Percentiles rank a stretch among this genome's conserved stretches.
These are phyloP conservation scores for Atkinsonella hypoxylon DNA, from an alignment of 2,329 filamentous ascomycete genomes.

Conservation along the genomic window DNA sequence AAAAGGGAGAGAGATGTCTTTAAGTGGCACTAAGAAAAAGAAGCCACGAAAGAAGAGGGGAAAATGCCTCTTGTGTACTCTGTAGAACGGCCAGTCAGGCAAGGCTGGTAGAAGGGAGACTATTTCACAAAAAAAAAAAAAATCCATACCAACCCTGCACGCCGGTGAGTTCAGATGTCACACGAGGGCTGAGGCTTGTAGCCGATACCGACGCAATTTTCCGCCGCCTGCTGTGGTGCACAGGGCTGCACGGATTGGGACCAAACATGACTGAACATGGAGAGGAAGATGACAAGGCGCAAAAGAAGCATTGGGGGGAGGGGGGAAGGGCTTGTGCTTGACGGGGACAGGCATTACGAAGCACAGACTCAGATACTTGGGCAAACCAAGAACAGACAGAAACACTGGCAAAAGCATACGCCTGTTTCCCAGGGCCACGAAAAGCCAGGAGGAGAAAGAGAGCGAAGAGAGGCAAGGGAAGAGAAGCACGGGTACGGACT, in stretches of 20 bases:
- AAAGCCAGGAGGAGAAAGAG: neutral
- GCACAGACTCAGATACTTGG: neutral
- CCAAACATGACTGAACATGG: neutral
- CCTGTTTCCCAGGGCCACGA: neutral
- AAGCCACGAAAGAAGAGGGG: neutral
- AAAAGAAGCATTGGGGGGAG: neutral
- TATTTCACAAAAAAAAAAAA: neutral
- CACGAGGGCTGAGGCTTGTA: slow-evolving; percentile 3
- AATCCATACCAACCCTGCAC: slow-evolving; percentile 4
- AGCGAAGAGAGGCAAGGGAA: neutral
- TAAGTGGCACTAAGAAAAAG: neutral
- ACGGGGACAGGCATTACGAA: neutral
- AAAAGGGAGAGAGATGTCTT: neutral
- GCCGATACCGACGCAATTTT: slow-evolving; percentile 4
- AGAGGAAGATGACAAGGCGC: neutral
- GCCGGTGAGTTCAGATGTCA: slow-evolving; percentile 6
- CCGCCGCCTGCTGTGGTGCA: slow-evolving; percentile 1
- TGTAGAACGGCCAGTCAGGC: neutral
- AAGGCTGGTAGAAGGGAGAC: slow-evolving; percentile 1
- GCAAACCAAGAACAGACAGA: neutral
- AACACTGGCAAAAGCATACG: neutral
- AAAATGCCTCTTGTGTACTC: neutral
- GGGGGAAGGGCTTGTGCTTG: neutral
- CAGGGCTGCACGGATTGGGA: neutral
- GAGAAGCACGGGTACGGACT: no score